phyloP scores from a whole-genome alignment of 352 stramenopile genomes.

The Discostella stelligera region DNA sequence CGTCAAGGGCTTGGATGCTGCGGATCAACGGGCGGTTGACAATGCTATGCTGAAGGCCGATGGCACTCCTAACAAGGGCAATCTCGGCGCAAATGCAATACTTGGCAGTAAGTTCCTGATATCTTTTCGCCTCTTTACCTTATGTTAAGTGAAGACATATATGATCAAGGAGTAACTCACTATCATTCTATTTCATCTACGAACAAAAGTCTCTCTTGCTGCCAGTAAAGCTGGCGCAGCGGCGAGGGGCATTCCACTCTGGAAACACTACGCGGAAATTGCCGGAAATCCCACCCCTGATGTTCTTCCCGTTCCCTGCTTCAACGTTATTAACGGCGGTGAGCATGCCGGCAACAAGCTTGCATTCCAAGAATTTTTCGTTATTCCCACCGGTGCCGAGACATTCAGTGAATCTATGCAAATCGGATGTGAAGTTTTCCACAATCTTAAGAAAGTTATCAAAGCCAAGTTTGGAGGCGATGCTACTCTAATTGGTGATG shows the following conservation, averaged over 20 bases:
- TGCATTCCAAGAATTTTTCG: constrained; percentile 99
- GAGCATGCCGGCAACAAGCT: constrained; percentile 97
- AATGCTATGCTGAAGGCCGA: constrained; percentile 97
- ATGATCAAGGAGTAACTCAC: neutral
- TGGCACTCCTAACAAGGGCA: constrained; percentile 97
- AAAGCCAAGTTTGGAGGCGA: constrained; percentile 97
- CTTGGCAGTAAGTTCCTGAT: constrained; percentile 83
- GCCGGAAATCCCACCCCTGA: constrained; percentile 92
- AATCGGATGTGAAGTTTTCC: constrained; percentile 98
- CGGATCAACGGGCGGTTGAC: constrained; percentile 93
- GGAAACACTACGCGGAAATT: constrained; percentile 97
- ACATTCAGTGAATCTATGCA: constrained; percentile 92
- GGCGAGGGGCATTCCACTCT: constrained; percentile 93
- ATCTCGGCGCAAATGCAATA: constrained; percentile 98
- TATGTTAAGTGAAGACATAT: neutral
- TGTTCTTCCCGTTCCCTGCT: constrained; percentile 95
- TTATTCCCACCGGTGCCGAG: constrained; percentile 92
- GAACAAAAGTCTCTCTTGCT: constrained; percentile 89
- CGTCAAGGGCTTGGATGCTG: constrained; percentile 95
- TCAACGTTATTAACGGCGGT: constrained; percentile 99
- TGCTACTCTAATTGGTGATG: constrained; percentile 98
- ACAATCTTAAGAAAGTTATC: constrained; percentile 98
- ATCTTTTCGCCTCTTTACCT: neutral
- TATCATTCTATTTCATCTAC: neutral
- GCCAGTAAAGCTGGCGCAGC: constrained; percentile 94